phyloP scores from a whole-genome alignment of 352 stramenopile species.

The Phytophthora macrochlamydospora region DNA sequence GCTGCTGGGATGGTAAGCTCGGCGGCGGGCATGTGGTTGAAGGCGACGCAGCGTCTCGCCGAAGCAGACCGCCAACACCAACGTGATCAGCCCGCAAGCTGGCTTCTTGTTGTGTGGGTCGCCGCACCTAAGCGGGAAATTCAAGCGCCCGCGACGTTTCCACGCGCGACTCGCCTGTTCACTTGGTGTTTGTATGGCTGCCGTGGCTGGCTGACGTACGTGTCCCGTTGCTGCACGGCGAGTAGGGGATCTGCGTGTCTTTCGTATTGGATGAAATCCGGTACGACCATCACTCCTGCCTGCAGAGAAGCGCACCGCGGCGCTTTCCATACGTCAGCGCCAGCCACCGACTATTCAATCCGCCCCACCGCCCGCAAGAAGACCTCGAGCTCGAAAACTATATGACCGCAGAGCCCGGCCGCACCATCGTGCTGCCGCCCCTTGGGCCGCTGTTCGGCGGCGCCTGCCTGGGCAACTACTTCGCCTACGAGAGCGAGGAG shows the following conservation, averaged over 20 bases:
- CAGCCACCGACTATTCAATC: slow-evolving; percentile 29
- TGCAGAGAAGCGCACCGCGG: slow-evolving; percentile 1
- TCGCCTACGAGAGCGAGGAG: slow-evolving; percentile 37
- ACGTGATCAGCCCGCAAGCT: neutral
- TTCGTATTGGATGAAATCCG: slow-evolving; percentile 8
- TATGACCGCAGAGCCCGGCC: slow-evolving; percentile 38
- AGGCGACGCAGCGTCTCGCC: neutral
- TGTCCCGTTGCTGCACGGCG: neutral
- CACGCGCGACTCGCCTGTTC: neutral
- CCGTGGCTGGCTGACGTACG: slow-evolving; percentile 6
- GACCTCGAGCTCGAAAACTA: neutral
- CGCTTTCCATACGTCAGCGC: slow-evolving; percentile 36
- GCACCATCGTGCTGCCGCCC: slow-evolving; percentile 55
- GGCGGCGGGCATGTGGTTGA: neutral
- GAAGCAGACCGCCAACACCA: neutral
- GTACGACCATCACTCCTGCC: slow-evolving; percentile 1
- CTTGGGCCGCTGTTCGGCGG: slow-evolving; percentile 60
- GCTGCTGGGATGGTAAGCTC: neutral
- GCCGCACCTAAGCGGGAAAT: slow-evolving; percentile 1
- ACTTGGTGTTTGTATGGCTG: slow-evolving; percentile 14
- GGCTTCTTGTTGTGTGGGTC: slow-evolving; percentile 1
- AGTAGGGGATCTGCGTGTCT: slow-evolving; percentile 8
- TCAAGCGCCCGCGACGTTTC: neutral
- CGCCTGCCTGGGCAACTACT: slow-evolving; percentile 5
- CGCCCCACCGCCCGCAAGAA: slow-evolving; percentile 13